Evolutionary conservation across 768 basidiomycete genomes (phyloP).

Genomic region (Lentinula sp.): DNA sequence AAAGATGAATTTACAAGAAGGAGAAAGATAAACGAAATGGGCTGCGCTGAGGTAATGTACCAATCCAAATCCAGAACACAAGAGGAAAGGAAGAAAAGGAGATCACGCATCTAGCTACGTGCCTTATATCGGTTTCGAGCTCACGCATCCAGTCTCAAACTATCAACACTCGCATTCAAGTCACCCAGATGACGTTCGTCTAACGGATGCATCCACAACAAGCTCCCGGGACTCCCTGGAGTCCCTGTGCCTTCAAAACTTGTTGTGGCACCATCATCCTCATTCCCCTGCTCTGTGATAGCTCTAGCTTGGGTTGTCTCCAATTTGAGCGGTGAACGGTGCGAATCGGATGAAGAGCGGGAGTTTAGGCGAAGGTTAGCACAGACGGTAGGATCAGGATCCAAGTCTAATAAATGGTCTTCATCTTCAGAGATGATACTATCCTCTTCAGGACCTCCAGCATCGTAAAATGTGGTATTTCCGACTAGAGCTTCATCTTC

Average conservation of each 20-base stretch:
- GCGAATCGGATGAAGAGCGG: background rate
- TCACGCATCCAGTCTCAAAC: background rate
- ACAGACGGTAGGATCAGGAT: background rate
- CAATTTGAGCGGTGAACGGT: background rate
- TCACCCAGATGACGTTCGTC: slow-evolving; percentile 1
- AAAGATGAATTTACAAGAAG: background rate
- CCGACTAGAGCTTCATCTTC: background rate
- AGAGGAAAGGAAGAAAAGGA: background rate
- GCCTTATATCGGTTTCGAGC: background rate
- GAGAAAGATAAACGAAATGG: no score
- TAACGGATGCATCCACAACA: background rate
- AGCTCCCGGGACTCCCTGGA: background rate
- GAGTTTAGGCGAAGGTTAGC: background rate
- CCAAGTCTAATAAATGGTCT: background rate
- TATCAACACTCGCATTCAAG: background rate
- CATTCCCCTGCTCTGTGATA: background rate
- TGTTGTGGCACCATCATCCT: background rate
- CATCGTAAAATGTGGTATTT: background rate
- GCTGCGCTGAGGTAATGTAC: no score
- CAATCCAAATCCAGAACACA: background rate
- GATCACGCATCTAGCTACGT: no score
- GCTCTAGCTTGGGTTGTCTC: background rate
- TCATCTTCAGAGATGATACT: slow-evolving; percentile 2
- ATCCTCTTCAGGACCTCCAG: background rate
- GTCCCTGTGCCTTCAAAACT: background rate